These are phyloP conservation scores for Collariella sp. DNA, from an alignment of 495 filamentous ascomycete species.

Conservation along the genomic window DNA sequence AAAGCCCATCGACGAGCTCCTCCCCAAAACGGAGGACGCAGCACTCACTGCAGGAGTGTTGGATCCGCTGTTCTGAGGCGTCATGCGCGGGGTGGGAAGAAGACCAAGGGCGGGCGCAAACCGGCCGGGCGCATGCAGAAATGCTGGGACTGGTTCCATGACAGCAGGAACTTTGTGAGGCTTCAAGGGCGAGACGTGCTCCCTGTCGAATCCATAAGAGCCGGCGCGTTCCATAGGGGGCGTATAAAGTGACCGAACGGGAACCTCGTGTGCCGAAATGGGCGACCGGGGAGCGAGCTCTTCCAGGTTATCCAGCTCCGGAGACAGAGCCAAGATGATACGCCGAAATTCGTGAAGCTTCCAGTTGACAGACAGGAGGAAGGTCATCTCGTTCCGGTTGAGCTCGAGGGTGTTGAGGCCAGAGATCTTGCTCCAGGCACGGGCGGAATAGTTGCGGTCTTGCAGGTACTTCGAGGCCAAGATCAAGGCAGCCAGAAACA, in stretches of 20 bases:
- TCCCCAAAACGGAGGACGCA: constrained; percentile 44
- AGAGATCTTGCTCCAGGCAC: constrained; percentile 98
- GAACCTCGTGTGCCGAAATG: constrained; percentile 22
- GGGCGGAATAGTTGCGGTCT: constrained; percentile 93
- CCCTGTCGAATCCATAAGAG: constrained; percentile 28
- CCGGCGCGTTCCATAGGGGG: constrained; percentile 21
- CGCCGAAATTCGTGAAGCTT: constrained; percentile 74
- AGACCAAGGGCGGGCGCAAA: constrained; percentile 50
- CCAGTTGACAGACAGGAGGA: constrained; percentile 85
- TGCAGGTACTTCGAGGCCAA: constrained; percentile 95
- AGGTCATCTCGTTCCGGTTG: constrained; percentile 93
- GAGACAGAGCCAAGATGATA: constrained; percentile 68
- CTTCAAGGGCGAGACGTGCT: constrained; percentile 40
- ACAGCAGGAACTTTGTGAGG: constrained; percentile 43
- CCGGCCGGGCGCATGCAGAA: constrained; percentile 44
- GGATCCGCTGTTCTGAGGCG: constrained; percentile 63
- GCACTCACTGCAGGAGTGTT: constrained; percentile 89
- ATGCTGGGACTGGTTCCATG: constrained; percentile 52
- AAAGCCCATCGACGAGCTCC: constrained; percentile 58
- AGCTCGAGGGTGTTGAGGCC: constrained; percentile 84
- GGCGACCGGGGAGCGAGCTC: constrained; percentile 32
- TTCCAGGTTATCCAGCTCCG: constrained; percentile 61
- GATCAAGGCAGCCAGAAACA: constrained; percentile 92
- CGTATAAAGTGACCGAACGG: constrained; percentile 27
- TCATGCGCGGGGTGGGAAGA: constrained; percentile 71